Base-by-base conservation (phyloP, 192 early-diverging fungal species). In the Geranomyces michiganensis region DNA sequence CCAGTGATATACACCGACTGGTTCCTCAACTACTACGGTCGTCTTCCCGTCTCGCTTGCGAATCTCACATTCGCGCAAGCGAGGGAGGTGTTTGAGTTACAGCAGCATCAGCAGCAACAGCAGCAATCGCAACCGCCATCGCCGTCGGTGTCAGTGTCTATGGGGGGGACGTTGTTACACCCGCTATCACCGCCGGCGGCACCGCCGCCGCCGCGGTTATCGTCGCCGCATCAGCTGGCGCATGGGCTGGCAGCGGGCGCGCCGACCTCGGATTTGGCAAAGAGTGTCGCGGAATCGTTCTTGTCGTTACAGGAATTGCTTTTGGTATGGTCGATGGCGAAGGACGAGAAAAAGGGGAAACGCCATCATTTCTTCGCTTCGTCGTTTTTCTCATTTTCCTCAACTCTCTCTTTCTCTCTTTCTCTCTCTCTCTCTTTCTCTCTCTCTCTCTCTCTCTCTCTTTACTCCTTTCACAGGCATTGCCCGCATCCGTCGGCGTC, bases 1-100 rank as follows among this genome's bases (percentile, higher is more conserved):
- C 93, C 96, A 0, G 94, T 98, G 21, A 89, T 98, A 5, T 94
- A 87, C 78, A 79, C 91, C 10, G 75, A 88, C 67, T 95, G 92
- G 91, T 73, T 76, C 58, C 56, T 90, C 36, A 45, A 75, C 1
- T 49, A 65, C 10, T 36, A 45, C 43, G 65, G 65, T 21, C n/a
- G n/a, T n/a, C 26, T 69, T 0, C 26, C 44, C 43, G 24, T 78
- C 46, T 90, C 87, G 0, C 78, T 94, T 22, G 85, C 86, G 58
- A 69, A 82, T 6, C 80, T 95, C 27, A 88, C 90, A 4, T 80
- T 87, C 56, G 84, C 82, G 53, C 91, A 94, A 76, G 93, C 93
- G 53, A 73, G 84, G 19, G 58, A 55, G 21, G 69, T 84, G 55
- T 76, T 83, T 61, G 65, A 53, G 24, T 8, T 7, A n/a, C 19